Evolutionary conservation across 1,284 basidiomycete species (phyloP).

Genomic region (Stygiomarasmius scandens): DNA sequence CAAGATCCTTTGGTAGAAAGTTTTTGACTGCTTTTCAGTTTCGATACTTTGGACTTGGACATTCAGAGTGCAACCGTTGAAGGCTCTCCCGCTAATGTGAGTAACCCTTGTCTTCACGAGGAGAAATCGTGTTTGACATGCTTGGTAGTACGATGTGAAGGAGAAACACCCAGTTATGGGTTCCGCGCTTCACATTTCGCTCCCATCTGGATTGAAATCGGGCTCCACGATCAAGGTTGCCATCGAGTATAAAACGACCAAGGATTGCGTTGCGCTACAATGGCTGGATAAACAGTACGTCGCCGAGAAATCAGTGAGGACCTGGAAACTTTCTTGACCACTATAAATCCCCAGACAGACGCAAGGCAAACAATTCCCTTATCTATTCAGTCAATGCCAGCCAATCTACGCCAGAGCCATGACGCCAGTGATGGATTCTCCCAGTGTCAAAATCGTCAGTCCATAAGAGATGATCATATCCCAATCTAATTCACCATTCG

Average conservation of each 20-base stretch:
- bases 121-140: background rate
- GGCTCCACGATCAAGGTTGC: constrained; percentile 57
- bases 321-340: background rate
- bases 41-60: constrained; percentile 81
- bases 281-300: constrained; percentile 85
- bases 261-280: constrained; percentile 84
- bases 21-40: constrained; percentile 39
- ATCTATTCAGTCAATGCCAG: constrained; percentile 94
- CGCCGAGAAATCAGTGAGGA: constrained; percentile 24
- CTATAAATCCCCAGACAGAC: constrained; percentile 68
- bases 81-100: constrained; percentile 51
- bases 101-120: constrained; percentile 23
- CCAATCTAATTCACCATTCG: background rate
- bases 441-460: constrained; percentile 75
- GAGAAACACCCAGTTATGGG: constrained; percentile 72
- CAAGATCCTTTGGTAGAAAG: constrained; percentile 2
- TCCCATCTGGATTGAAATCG: constrained; percentile 43
- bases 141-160: constrained; percentile 53
- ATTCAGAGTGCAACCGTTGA: constrained; percentile 63
- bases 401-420: constrained; percentile 87
- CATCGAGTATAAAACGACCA: constrained; percentile 76
- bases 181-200: constrained; percentile 58
- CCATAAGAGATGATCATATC: background rate
- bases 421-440: constrained; percentile 71
- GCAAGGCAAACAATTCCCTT: constrained; percentile 84